Evolutionary conservation across 1,284 basidiomycete genomes (phyloP).

Genomic region (Thelephora terrestris): DNA sequence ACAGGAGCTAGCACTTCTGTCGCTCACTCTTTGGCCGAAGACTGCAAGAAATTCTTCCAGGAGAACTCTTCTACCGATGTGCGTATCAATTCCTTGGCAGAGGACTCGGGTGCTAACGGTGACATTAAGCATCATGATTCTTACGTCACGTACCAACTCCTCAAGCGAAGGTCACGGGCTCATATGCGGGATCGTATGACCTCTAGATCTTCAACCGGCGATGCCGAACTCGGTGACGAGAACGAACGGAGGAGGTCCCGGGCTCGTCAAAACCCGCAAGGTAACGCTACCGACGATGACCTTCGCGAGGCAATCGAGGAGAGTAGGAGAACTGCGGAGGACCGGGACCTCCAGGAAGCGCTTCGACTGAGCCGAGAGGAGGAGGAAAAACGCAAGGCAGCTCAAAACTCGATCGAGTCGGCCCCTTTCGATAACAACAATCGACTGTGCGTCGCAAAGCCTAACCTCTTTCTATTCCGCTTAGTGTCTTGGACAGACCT

Average conservation of each 20-base stretch:
- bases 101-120: not conserved
- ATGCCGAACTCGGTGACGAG: conserved; percentile 42
- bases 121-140: not conserved
- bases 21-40: conserved; percentile 25
- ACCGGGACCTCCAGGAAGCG: conserved; percentile 73
- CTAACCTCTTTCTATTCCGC: not conserved
- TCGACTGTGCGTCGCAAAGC: conserved; percentile 42
- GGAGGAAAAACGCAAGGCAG: conserved; percentile 59
- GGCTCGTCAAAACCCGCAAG: conserved; percentile 15
- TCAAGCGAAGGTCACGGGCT: conserved; percentile 69
- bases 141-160: conserved; percentile 1
- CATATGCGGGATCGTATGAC: conserved; percentile 95
- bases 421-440: conserved; percentile 81
- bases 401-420: conserved; percentile 67
- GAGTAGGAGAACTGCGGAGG: conserved; percentile 71
- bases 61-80: not conserved
- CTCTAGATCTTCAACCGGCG: conserved; percentile 38
- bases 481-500: conserved; percentile 20
- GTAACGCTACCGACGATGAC: conserved; percentile 69
- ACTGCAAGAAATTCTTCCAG: conserved; percentile 7
- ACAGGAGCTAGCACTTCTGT: conserved; percentile 27
- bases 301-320: conserved; percentile 77
- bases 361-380: conserved; percentile 84
- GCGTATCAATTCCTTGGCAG: not conserved
- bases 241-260: conserved; percentile 33